These are phyloP conservation scores for Aspergillus ellipticus DNA, from an alignment of 495 filamentous ascomycete genomes.

Conservation along the genomic window DNA sequence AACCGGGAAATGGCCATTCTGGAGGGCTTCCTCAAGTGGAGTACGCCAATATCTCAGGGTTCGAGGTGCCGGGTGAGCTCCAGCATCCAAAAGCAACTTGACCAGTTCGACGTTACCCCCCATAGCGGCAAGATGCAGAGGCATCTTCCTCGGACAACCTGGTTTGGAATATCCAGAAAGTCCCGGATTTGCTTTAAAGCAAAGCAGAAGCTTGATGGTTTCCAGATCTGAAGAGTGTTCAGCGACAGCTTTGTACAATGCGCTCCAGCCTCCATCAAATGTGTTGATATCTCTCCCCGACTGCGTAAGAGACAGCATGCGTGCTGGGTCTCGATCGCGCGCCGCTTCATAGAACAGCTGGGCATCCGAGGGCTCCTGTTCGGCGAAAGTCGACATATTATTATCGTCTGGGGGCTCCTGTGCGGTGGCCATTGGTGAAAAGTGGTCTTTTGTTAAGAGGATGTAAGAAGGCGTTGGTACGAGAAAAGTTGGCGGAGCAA, in stretches of 20 bases:
- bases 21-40: background rate
- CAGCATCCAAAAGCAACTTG: background rate
- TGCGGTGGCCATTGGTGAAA: too few relatives aligned
- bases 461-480: too few relatives aligned
- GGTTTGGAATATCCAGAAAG: background rate
- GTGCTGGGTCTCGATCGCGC: background rate
- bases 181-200: background rate
- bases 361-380: background rate
- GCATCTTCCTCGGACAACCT: background rate
- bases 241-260: background rate
- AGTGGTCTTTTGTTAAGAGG: too few relatives aligned
- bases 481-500: too few relatives aligned
- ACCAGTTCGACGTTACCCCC: background rate
- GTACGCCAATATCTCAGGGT: background rate
- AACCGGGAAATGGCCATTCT: background rate
- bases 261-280: background rate
- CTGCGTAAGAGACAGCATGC: background rate
- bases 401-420: too few relatives aligned
- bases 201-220: background rate
- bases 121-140: background rate
- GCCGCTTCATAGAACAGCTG: background rate
- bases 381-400: too few relatives aligned
- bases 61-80: background rate
- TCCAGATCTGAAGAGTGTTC: background rate
- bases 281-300: background rate